A percentile compares a stretch with the other conserved stretches of the same genome.
phyloP scores from a whole-genome alignment of 2,329 filamentous ascomycete species.

The Lachnellula hyalina region DNA sequence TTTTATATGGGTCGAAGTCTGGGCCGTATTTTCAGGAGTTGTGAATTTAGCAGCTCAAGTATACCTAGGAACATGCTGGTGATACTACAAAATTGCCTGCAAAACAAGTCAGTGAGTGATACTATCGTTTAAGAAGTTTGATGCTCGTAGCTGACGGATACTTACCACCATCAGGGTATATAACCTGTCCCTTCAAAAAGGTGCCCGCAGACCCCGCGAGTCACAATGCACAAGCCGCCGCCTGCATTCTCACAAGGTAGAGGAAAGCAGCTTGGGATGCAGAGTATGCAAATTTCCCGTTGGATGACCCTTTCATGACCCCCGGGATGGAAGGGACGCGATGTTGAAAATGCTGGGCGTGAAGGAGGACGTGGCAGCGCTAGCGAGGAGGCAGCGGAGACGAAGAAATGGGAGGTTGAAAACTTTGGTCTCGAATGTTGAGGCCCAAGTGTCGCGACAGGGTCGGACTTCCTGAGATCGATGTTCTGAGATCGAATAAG shows the following conservation, averaged over 20 bases:
- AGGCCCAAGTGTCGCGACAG: constrained; percentile 59
- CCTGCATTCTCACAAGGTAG: constrained; percentile 49
- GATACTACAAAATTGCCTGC: constrained; percentile 28
- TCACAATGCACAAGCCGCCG: constrained; percentile 46
- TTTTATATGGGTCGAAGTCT: no score
- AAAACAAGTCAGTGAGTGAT: background rate
- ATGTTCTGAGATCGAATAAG: constrained; percentile 44
- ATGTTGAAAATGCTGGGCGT: constrained; percentile 19
- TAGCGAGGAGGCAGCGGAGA: constrained; percentile 52
- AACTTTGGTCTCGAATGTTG: constrained; percentile 72
- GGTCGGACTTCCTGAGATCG: constrained; percentile 44
- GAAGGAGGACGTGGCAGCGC: constrained; percentile 35
- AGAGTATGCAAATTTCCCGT: constrained; percentile 26
- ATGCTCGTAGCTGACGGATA: background rate
- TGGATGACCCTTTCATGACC: constrained; percentile 26
- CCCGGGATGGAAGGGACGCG: constrained; percentile 15
- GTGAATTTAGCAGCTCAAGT: constrained; percentile 15
- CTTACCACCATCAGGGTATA: constrained; percentile 44
- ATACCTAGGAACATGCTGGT: constrained; percentile 26
- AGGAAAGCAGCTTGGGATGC: constrained; percentile 43
- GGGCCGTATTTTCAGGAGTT: background rate
- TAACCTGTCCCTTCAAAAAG: constrained; percentile 48
- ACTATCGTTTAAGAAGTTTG: background rate
- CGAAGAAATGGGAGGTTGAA: constrained; percentile 56
- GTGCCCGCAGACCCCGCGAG: constrained; percentile 45